Conservation (phyloP, 306 rosid species). For the Cucumis cinereus region DNA sequence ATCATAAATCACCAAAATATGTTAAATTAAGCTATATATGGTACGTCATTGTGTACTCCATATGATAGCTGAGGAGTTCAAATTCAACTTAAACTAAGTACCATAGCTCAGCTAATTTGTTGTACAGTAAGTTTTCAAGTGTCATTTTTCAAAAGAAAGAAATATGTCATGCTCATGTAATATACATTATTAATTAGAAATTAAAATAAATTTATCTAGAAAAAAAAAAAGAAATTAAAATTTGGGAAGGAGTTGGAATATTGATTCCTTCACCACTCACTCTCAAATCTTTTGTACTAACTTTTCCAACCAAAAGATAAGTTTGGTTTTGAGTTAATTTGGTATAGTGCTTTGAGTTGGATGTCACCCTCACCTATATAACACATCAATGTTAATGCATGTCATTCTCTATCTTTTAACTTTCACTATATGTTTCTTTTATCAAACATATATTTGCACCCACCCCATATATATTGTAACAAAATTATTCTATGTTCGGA, state of each 20-base stretch:
- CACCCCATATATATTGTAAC: background rate
- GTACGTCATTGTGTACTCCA: too few species aligned
- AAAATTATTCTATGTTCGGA: too few species aligned
- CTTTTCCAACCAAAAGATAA: background rate
- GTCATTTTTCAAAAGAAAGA: background rate
- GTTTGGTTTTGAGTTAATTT: background rate
- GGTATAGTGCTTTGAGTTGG: background rate
- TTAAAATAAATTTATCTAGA: background rate
- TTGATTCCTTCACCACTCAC: slow-evolving; percentile 2
- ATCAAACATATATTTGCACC: background rate
- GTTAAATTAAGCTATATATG: too few species aligned
- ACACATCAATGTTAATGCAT: background rate
- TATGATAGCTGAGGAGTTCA: too few species aligned
- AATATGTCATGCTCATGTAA: background rate
- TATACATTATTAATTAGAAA: background rate
- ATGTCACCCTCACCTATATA: background rate
- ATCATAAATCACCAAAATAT: too few species aligned
- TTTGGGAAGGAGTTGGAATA: background rate
- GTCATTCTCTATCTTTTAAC: background rate
- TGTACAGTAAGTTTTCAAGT: too few species aligned
- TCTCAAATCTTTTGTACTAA: background rate
- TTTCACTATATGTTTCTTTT: background rate
- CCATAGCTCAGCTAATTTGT: too few species aligned
- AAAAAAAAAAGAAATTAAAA: background rate
- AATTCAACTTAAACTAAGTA: too few species aligned